Evolutionary conservation across 1,284 basidiomycete species (phyloP), one percentile per base, ranked within the genome.

Genomic region (Marasmius oreades): DNA sequence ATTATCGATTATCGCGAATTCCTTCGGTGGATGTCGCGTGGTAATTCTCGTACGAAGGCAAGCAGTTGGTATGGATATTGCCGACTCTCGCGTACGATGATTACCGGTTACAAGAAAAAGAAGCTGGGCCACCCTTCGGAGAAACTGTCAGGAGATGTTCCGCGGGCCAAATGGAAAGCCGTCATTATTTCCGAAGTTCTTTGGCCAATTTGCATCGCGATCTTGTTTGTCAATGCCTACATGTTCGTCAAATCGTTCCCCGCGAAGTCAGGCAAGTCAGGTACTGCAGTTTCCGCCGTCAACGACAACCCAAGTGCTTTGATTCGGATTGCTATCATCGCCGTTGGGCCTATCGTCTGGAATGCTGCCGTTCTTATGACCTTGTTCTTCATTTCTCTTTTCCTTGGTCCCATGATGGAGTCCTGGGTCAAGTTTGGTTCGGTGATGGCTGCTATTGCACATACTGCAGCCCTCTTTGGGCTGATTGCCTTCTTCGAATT

Each of bases 31-130:
- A 97, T 98, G 93, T 96, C 92, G 20, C 85, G 95, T 61, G 95
- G 95, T 58, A 98, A 98, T 73, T 95, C 95, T 50, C 80, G 93
- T 63, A 91, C 92, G 18, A 95, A 97, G 70, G 90, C 92, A 56
- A 98, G 95, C 76, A 95, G 92, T 62, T 98, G 95, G 95, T 96
- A 97, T 69, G 95, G 95, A 2, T 98, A 98, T 73, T 98, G 95
- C 70, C 90, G 95, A 65, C 82, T 97, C 58, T 96, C 93, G 37
- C 79, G 95, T 63, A 98, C 95, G 11, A 90, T 93, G 82, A 95
- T 98, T 65, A 98, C 95, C 36, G 95, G 95, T 60, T 97, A 94
- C 81, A 98, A 98, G 86, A 93, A 96, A 80, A 98, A 98, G 82
- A 90, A 93, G 67, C 82, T 98, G 8, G 95, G 95, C 5, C 90